Evolutionary conservation across 1,139 yeast genomes (phyloP), one percentile per base, ranked within the genome.

Genomic region (Debaryomyces nepalensis): DNA sequence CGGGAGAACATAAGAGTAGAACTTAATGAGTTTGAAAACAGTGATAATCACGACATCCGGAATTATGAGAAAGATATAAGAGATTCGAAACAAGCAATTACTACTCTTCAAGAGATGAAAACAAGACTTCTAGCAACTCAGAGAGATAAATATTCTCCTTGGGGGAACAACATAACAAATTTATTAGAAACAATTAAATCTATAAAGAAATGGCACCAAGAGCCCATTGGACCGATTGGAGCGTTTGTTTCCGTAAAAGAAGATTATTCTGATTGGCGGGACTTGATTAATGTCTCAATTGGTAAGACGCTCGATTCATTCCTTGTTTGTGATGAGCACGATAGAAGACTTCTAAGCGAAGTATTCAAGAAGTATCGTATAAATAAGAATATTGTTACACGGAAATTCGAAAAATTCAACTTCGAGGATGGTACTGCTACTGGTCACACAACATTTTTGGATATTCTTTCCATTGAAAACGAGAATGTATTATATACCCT

Each of bases 171-270:
- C 11, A 73, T 82, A 62, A 64, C 59, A 16, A 39, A 44, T 1
- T 63, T 81, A 5, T 53, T 84, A 7, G 49, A 54, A 1, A 77
- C 66, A 1, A 77, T 87, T 9, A 55, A 66, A 14, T 49, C 53
- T 5, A 54, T 32, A 46, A 50, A 35, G 24, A 57, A 41, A 66
- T 87, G 77, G 73, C 70, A 68, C 15, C 50, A 58, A 2, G 55
- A 53, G 16, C 96, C 96, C 0, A 61, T 87, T n/a, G 99, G 99
- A 0, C 99, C 99, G 0, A 46, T 91, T 1, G 98, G 97, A 0
- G 54, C 72, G 6, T 68, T 68, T 45, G 70, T 90, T 2, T 70
- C 77, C 7, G 68, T 93, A 11, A 86, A 81, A 50, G 59, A 64
- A 1, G 80, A 75, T 14, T 78, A 65, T 50, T 65, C 71, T n/a